Evolutionary conservation across 2,329 filamentous ascomycete species (phyloP).

Genomic region (Botrytis hyacinthi): DNA sequence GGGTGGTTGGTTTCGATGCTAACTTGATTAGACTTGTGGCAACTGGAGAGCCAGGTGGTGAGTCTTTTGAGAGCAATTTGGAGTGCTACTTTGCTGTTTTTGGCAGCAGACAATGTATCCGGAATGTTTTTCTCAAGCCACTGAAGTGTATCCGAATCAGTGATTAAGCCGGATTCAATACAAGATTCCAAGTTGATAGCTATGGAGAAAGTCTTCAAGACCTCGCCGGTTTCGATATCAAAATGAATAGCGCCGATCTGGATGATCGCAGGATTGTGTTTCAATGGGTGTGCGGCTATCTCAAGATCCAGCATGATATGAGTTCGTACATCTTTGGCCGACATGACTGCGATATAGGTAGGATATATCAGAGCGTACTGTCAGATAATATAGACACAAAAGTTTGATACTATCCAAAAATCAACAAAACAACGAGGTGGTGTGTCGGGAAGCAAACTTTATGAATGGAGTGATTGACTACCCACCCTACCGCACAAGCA

Average conservation of each 20-base stretch:
- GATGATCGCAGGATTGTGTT: slow-evolving; percentile 12
- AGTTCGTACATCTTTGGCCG: slow-evolving; percentile 3
- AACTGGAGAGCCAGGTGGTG: background rate
- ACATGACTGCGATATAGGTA: background rate
- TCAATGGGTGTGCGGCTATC: slow-evolving; percentile 4
- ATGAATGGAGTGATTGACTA: background rate
- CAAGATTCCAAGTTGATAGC: background rate
- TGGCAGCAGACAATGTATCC: background rate
- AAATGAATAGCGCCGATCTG: slow-evolving; percentile 15
- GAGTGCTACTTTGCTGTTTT: background rate
- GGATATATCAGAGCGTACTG: background rate
- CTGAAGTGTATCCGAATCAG: background rate
- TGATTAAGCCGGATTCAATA: background rate
- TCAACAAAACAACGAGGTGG: background rate
- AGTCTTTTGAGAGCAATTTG: background rate
- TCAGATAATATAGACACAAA: background rate
- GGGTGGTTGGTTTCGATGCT: background rate
- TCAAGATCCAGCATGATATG: slow-evolving; percentile 15
- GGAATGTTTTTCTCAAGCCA: slow-evolving; percentile 6
- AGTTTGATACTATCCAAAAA: background rate
- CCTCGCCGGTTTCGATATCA: background rate
- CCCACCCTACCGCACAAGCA: too few relatives aligned
- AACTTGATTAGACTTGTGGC: background rate
- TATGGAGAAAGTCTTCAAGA: background rate
- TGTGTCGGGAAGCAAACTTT: background rate